These are phyloP conservation scores for Neonectria faginata DNA, from an alignment of 2,329 filamentous ascomycete species.

Conservation along the genomic window DNA sequence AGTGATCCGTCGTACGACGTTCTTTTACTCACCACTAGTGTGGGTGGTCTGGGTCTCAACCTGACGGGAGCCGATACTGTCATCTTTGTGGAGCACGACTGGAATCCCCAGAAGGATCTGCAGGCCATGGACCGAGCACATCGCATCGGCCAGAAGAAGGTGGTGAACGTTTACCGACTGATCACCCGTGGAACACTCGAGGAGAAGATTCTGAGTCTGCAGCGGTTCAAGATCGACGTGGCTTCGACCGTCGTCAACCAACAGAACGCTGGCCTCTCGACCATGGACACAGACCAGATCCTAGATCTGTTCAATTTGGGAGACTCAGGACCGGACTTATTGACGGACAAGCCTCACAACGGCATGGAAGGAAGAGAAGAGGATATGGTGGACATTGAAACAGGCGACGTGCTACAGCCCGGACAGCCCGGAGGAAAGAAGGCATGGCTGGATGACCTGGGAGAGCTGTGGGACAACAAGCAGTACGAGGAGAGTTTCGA, in stretches of 20 bases:
- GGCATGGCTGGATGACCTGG: slow-evolving; percentile 92
- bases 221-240: slow-evolving; percentile 99
- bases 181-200: slow-evolving; percentile 96
- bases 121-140: slow-evolving; percentile 99
- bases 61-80: slow-evolving; percentile 97
- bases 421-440: slow-evolving; percentile 91
- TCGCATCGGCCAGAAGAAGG: slow-evolving; percentile 99
- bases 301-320: slow-evolving; percentile 95
- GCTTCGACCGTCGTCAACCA: slow-evolving; percentile 98
- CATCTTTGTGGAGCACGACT: slow-evolving; percentile 99
- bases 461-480: slow-evolving; percentile 95
- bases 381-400: slow-evolving; percentile 93
- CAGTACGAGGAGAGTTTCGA: slow-evolving; percentile 99
- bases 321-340: slow-evolving; percentile 76
- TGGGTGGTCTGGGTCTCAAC: slow-evolving; percentile 94
- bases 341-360: slow-evolving; percentile 70
- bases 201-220: slow-evolving; percentile 97
- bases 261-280: slow-evolving; percentile 92
- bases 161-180: slow-evolving; percentile 97
- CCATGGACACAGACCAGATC: slow-evolving; percentile 99
- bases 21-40: slow-evolving; percentile 91
- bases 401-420: slow-evolving; percentile 80
- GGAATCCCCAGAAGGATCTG: slow-evolving; percentile 98
- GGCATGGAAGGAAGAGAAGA: slow-evolving; percentile 74
- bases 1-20: slow-evolving; percentile 97